Evolutionary conservation across 768 basidiomycete genomes (phyloP), one percentile per base, ranked within the genome.

Genomic region (Mycena polygramma): DNA sequence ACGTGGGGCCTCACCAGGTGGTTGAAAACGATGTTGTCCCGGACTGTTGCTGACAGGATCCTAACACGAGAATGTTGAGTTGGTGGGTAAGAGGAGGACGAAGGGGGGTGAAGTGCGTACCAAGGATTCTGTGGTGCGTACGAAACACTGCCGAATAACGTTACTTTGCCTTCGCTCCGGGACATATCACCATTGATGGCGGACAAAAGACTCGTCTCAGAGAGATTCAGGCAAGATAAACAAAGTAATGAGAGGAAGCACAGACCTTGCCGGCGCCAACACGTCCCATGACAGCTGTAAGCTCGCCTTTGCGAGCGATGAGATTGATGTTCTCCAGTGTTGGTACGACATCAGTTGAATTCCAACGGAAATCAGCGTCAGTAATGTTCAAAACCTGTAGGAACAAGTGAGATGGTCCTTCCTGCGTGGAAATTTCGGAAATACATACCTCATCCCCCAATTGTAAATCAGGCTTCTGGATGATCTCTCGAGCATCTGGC

Each of bases 1-100:
- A 30, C 15, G n/a, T 6, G 30, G 35, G 20, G 15, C 2, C 66
- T 63, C 30, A 72, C 71, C 35, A 72, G 87, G 79, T 97, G 93
- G 13, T 92, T 95, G 81, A 99, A 98, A 41, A 94, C 77, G 69
- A 99, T 98, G 76, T 99, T 99, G 51, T 96, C 94, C 45, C 92
- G 88, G 58, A 98, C 88, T 2, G 94, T 91, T 0, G 94, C 90
- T 2, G 94, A 95, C 79, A 97, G 86, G 52, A 98, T 90, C 93
- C 92, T 93, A 36, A 6, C 14, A 30, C 36, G 7, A 30, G 30
- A 35, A 55, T 3, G 1, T n/a, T 71, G 46, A 74, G 7, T 20
- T 1, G 35, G 14, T 24, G n/a, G n/a, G n/a, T n/a, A n/a, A n/a
- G 51, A 10, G 17, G 15, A 7, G 7, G 7, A 6, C 43, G 9